Conservation (phyloP, 495 filamentous ascomycete species). For the Pyronema domesticum region DNA sequence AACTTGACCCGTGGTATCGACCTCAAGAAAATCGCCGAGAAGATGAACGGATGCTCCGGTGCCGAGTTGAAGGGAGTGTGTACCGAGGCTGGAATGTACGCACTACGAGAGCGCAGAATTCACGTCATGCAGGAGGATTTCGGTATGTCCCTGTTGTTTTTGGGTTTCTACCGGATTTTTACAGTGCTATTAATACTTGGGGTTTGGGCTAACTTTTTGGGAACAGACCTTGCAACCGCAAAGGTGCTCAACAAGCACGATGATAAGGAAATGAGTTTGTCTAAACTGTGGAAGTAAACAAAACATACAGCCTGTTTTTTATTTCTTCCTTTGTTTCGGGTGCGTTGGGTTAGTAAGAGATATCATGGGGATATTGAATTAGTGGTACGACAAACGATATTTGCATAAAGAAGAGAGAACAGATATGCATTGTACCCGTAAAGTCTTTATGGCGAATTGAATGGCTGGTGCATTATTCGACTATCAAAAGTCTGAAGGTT, state of each 20-base stretch:
- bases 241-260: conserved; percentile 99
- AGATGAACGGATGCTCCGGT: conserved; percentile 98
- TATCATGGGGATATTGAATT: too few relatives aligned
- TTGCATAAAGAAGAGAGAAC: too few relatives aligned
- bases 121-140: conserved; percentile 99
- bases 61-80: conserved; percentile 89
- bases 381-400: too few relatives aligned
- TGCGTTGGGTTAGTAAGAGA: too few relatives aligned
- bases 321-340: not conserved
- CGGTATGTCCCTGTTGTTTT: conserved; percentile 25
- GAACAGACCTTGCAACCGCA: conserved; percentile 64
- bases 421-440: too few relatives aligned
- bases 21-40: conserved; percentile 93
- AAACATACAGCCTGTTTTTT: not conserved
- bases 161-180: too few relatives aligned
- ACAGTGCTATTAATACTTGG: too few relatives aligned
- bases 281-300: conserved; percentile 78
- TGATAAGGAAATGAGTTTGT: conserved; percentile 82
- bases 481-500: too few relatives aligned
- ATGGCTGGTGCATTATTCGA: too few relatives aligned
- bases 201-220: not conserved
- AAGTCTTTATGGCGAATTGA: too few relatives aligned
- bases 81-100: conserved; percentile 99
- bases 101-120: conserved; percentile 79
- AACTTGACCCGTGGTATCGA: conserved; percentile 97